Percentiles rank a stretch among this genome's conserved stretches.
Evolutionary conservation across 2,329 filamentous ascomycete genomes (phyloP).

Genomic region (Aureobasidium leucospermi): DNA sequence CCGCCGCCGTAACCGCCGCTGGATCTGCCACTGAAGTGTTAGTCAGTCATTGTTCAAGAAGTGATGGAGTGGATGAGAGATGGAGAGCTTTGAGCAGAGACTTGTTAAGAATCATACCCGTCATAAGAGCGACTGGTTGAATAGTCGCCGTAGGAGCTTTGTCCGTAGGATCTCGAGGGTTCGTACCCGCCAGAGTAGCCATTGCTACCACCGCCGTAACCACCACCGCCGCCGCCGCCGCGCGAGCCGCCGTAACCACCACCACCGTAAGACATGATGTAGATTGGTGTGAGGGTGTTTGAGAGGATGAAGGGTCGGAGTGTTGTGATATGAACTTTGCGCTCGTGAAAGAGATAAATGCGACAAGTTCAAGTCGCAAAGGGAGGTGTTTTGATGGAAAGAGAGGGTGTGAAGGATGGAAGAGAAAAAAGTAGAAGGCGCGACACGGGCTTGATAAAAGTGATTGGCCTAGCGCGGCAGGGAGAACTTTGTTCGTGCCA

Average conservation of each 20-base stretch:
- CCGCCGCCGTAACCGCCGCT: constrained; percentile 9
- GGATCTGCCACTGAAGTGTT: constrained; percentile 8
- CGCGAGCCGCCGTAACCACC: constrained; percentile 41
- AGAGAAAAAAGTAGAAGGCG: constrained; percentile 2
- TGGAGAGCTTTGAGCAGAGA: constrained; percentile 1
- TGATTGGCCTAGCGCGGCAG: neutral
- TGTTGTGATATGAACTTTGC: neutral
- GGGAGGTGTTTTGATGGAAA: neutral
- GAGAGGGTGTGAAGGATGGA: constrained; percentile 5
- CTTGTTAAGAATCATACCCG: constrained; percentile 8
- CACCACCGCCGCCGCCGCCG: constrained; percentile 23
- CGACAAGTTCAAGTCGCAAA: neutral
- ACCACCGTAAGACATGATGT: constrained; percentile 61
- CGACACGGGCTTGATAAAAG: constrained; percentile 8
- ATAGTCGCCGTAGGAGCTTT: constrained; percentile 32
- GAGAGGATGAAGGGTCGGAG: constrained; percentile 5
- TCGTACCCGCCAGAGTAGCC: constrained; percentile 32
- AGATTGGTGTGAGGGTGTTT: constrained; percentile 17
- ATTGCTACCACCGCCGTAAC: constrained; percentile 21
- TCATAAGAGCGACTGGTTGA: constrained; percentile 12
- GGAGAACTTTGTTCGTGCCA: constrained; percentile 7
- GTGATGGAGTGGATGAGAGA: neutral
- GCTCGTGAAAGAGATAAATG: neutral
- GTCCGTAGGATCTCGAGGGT: constrained; percentile 22
- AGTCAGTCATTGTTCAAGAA: neutral